These are phyloP conservation scores for Amaranthus hypochondriacus DNA, from an alignment of 148 eudicot species.

Conservation along the genomic window DNA sequence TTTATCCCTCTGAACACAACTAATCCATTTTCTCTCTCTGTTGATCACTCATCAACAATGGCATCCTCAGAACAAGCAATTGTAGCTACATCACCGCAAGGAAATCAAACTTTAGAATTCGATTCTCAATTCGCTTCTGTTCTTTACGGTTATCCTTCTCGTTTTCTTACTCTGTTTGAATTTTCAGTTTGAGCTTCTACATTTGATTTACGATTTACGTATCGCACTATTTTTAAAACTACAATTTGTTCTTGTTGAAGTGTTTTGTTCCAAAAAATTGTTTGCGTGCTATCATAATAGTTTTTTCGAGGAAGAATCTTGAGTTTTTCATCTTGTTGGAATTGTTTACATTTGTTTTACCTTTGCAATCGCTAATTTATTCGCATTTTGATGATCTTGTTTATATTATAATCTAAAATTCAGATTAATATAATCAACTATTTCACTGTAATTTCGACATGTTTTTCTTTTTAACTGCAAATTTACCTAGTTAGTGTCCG, in stretches of 20 bases:
- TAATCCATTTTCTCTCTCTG: slow-evolving; percentile 23
- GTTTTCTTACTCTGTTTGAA: slow-evolving; percentile 10
- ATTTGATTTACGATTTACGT: not conserved
- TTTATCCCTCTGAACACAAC: not conserved
- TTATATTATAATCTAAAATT: no score
- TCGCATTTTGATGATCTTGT: not conserved
- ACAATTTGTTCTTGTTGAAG: not conserved
- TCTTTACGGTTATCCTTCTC: slow-evolving; percentile 43
- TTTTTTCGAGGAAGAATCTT: not conserved
- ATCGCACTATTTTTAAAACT: not conserved
- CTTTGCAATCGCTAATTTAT: not conserved
- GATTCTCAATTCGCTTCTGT: slow-evolving; percentile 58
- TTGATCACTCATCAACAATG: slow-evolving; percentile 13
- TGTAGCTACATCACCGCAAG: slow-evolving; percentile 33
- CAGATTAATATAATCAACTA: no score
- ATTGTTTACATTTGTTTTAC: not conserved
- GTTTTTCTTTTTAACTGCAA: no score
- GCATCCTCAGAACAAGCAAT: slow-evolving; percentile 32
- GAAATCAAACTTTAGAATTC: slow-evolving; percentile 23
- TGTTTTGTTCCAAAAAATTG: not conserved
- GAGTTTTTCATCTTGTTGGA: not conserved
- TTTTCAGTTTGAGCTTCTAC: slow-evolving; percentile 4
- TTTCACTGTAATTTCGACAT: no score
- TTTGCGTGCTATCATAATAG: not conserved
- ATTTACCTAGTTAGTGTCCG: no score